These are phyloP conservation scores for Pittosporum tobira DNA, from an alignment of 129 eudicot species.

Conservation along the genomic window DNA sequence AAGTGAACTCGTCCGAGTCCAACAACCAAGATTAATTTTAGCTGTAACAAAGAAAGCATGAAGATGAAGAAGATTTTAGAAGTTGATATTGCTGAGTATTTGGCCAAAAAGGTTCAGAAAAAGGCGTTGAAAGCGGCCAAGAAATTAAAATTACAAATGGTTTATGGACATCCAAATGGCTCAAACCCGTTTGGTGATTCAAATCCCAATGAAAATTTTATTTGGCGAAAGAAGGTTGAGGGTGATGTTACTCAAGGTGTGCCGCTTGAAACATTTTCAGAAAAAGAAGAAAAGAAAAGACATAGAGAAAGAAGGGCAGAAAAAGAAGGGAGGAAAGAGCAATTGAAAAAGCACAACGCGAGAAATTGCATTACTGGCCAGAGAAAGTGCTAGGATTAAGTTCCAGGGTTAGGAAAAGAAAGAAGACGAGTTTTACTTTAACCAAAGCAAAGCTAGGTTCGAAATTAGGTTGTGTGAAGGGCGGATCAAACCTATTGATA, in stretches of 20 bases:
- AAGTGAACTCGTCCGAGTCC: slow-evolving; percentile 1
- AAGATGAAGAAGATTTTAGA: slow-evolving; percentile 32
- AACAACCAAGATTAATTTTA: not conserved
- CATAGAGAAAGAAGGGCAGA: slow-evolving; percentile 87
- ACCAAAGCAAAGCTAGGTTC: slow-evolving; percentile 79
- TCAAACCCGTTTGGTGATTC: slow-evolving; percentile 68
- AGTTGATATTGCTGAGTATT: slow-evolving; percentile 46
- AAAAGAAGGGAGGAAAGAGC: slow-evolving; percentile 67
- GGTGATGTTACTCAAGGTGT: slow-evolving; percentile 77
- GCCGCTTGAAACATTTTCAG: slow-evolving; percentile 67
- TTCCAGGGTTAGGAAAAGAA: slow-evolving; percentile 91
- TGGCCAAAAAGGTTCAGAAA: slow-evolving; percentile 53
- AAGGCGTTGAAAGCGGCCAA: slow-evolving; percentile 58
- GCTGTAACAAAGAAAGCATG: slow-evolving; percentile 17
- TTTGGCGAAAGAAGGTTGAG: slow-evolving; percentile 92
- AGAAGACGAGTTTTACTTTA: slow-evolving; percentile 93
- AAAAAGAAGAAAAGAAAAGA: slow-evolving; percentile 77
- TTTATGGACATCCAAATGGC: slow-evolving; percentile 52
- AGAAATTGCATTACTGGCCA: slow-evolving; percentile 80
- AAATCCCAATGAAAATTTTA: slow-evolving; percentile 88
- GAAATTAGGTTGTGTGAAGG: slow-evolving; percentile 78
- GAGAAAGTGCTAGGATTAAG: slow-evolving; percentile 89
- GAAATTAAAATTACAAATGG: slow-evolving; percentile 45
- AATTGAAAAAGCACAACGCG: slow-evolving; percentile 75
- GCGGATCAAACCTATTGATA: slow-evolving; percentile 73